phyloP scores from a whole-genome alignment of 2,329 filamentous ascomycete species.

The Stagonosporopsis rhizophila region DNA sequence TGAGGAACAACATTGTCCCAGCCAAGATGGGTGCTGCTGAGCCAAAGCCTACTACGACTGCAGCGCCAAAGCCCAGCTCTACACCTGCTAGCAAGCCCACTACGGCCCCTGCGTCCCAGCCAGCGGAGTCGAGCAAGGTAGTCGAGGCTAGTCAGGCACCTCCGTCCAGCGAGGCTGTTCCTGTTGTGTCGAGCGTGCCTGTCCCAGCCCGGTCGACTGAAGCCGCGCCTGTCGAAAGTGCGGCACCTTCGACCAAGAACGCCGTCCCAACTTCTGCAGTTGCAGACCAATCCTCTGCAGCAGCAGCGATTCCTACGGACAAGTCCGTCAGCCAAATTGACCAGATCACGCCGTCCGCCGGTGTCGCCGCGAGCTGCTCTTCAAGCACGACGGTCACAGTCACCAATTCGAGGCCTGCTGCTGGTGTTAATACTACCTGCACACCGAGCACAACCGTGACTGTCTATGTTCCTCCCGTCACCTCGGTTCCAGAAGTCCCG shows the following conservation, averaged over 20 bases:
- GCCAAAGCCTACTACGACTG: conserved; percentile 25
- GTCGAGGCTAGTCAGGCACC: background rate
- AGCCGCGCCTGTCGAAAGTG: conserved; percentile 11
- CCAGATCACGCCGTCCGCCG: conserved; percentile 19
- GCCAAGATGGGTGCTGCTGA: conserved; percentile 31
- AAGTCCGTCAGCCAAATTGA: conserved; percentile 24
- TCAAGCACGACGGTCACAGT: conserved; percentile 35
- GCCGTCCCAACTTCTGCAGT: conserved; percentile 7
- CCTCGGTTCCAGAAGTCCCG: conserved; percentile 14
- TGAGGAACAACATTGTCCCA: conserved; percentile 42
- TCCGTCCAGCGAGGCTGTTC: conserved; percentile 10
- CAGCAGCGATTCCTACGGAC: conserved; percentile 10
- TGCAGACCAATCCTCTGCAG: conserved; percentile 9
- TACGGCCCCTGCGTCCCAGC: conserved; percentile 5
- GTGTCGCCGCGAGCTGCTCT: conserved; percentile 22
- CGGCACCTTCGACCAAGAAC: conserved; percentile 10
- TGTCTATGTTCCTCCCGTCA: conserved; percentile 31
- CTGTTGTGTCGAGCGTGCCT: conserved; percentile 5
- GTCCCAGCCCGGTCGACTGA: conserved; percentile 18
- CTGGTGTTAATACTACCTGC: conserved; percentile 24
- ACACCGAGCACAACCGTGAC: conserved; percentile 36
- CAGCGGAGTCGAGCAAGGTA: conserved; percentile 17
- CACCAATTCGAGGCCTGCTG: conserved; percentile 15
- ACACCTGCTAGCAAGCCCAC: conserved; percentile 16
- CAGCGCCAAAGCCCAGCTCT: conserved; percentile 27